Conservation (phyloP, 345 rosid genomes). For the Raphanus raphanistrum region DNA sequence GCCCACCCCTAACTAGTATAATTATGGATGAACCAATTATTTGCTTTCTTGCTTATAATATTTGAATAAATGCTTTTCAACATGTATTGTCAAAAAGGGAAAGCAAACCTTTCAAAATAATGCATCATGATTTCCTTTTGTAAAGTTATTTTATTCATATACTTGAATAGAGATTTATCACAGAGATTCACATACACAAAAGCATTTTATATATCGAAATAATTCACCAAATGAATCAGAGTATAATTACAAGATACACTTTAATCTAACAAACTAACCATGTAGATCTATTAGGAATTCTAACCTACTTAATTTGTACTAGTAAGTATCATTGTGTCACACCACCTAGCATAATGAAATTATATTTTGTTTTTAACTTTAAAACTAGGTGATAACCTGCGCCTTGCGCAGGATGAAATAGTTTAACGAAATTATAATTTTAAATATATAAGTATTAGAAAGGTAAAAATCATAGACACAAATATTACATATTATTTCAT, state of each 20-base stretch:
- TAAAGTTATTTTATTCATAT: not conserved
- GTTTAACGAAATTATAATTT: too few species aligned
- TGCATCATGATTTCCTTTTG: not conserved
- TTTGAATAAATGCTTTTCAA: not conserved
- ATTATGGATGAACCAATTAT: not conserved
- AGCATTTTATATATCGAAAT: not conserved
- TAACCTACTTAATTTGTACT: not conserved
- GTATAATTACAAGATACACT: not conserved
- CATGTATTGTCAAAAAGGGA: not conserved
- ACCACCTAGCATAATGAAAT: not conserved
- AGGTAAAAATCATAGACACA: too few species aligned
- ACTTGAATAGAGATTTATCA: not conserved
- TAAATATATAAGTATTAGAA: too few species aligned
- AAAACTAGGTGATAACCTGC: too few species aligned
- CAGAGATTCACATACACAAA: not conserved
- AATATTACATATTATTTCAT: too few species aligned
- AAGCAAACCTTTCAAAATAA: not conserved
- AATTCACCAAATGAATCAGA: not conserved
- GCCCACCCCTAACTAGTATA: not conserved
- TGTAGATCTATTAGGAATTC: not conserved
- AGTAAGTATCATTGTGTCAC: too few species aligned
- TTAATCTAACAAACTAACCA: not conserved
- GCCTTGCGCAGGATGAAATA: too few species aligned
- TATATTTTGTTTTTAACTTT: too few species aligned
- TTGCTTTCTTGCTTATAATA: not conserved